These are phyloP conservation scores for Didymella arachidicola DNA, from an alignment of 2,329 filamentous ascomycete species.

Conservation along the genomic window DNA sequence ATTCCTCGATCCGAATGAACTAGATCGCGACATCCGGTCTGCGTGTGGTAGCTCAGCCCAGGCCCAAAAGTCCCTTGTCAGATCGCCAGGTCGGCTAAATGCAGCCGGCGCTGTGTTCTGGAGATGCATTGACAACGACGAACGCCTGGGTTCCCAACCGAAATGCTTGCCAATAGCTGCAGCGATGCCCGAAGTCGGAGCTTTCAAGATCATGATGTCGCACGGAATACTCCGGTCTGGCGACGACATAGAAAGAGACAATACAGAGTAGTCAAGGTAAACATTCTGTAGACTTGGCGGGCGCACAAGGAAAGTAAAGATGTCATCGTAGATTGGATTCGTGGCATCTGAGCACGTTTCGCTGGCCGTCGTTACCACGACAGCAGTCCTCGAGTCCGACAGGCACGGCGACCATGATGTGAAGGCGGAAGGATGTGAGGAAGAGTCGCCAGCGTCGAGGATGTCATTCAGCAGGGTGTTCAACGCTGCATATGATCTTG, in stretches of 20 bases:
- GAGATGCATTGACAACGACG: conserved; percentile 32
- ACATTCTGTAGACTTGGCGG: conserved; percentile 35
- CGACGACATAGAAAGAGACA: conserved; percentile 32
- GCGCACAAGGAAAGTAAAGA: conserved; percentile 24
- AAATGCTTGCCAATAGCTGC: conserved; percentile 41
- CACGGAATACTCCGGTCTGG: conserved; percentile 30
- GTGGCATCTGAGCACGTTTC: conserved; percentile 27
- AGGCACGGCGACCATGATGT: conserved; percentile 41
- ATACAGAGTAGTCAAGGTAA: conserved; percentile 34
- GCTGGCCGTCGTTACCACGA: conserved; percentile 36
- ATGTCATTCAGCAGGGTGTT: conserved; percentile 40
- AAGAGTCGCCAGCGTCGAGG: conserved; percentile 34
- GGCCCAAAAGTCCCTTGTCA: conserved; percentile 41
- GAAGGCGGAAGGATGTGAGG: conserved; percentile 35
- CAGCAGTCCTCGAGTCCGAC: conserved; percentile 24
- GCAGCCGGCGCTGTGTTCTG: conserved; percentile 24
- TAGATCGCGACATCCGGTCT: conserved; percentile 11
- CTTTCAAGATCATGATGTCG: conserved; percentile 36
- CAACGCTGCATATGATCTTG: conserved; percentile 24
- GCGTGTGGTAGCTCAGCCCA: conserved; percentile 37
- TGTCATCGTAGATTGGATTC: conserved; percentile 32
- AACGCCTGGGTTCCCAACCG: conserved; percentile 41
- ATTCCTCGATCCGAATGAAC: conserved; percentile 11
- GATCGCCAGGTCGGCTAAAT: conserved; percentile 38
- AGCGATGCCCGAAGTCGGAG: conserved; percentile 32